These are phyloP conservation scores for Fusarium secorum DNA, from an alignment of 2,329 filamentous ascomycete genomes.

Conservation along the genomic window DNA sequence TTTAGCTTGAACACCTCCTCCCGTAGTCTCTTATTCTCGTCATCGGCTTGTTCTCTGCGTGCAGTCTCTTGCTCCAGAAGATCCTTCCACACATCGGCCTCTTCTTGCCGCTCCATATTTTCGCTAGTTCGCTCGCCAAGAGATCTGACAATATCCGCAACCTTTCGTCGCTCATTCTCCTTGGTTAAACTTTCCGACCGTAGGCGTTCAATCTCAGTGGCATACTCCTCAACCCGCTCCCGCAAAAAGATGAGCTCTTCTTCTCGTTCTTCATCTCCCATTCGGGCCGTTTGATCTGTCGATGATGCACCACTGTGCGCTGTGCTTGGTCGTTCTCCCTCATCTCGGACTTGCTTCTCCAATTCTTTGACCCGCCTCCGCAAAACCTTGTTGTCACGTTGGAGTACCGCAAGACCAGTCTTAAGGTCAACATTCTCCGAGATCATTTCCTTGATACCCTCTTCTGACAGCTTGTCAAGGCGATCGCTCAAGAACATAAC, in stretches of 20 bases:
- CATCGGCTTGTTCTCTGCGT: slow-evolving; percentile 86
- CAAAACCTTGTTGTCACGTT: slow-evolving; percentile 88
- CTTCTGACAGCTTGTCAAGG: slow-evolving; percentile 90
- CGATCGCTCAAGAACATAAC: slow-evolving; percentile 97
- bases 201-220: slow-evolving; percentile 83
- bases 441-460: slow-evolving; percentile 97
- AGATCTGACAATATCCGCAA: slow-evolving; percentile 78
- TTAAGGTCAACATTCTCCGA: slow-evolving; percentile 96
- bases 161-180: slow-evolving; percentile 84
- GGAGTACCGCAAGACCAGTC: slow-evolving; percentile 85
- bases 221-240: slow-evolving; percentile 85
- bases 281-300: slow-evolving; percentile 63
- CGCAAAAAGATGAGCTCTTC: slow-evolving; percentile 86
- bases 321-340: slow-evolving; percentile 68
- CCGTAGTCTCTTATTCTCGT: slow-evolving; percentile 83
- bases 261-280: slow-evolving; percentile 74
- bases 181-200: slow-evolving; percentile 78
- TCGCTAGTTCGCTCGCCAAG: slow-evolving; percentile 60
- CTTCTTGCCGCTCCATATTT: slow-evolving; percentile 63
- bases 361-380: slow-evolving; percentile 84
- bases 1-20: slow-evolving; percentile 83
- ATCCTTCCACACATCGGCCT: slow-evolving; percentile 92
- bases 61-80: slow-evolving; percentile 91
- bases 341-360: slow-evolving; percentile 78
- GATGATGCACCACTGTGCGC: slow-evolving; percentile 64